Percentiles rank a stretch among this genome's conserved stretches.
Evolutionary conservation across 495 filamentous ascomycete species (phyloP).

Genomic region (Neurospora intermedia): DNA sequence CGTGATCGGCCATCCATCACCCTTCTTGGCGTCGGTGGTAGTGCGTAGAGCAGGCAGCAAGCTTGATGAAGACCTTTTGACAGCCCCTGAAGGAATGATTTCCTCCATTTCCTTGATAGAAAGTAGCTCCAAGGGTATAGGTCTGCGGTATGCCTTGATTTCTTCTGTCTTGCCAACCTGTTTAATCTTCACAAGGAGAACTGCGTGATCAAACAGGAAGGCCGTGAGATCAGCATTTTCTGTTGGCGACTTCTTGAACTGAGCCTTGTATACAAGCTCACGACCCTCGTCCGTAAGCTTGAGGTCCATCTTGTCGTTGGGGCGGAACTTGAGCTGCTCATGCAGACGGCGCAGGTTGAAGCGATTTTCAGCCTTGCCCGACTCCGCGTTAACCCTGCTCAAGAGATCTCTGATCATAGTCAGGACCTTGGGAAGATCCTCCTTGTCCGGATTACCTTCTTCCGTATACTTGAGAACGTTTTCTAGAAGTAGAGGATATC

Average conservation of each 20-base stretch:
- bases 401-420: slow-evolving; percentile 77
- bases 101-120: slow-evolving; percentile 96
- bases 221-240: slow-evolving; percentile 84
- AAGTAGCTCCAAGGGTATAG: slow-evolving; percentile 88
- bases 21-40: slow-evolving; percentile 35
- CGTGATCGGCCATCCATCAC: slow-evolving; percentile 91
- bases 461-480: slow-evolving; percentile 80
- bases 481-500: slow-evolving; percentile 92
- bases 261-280: slow-evolving; percentile 85
- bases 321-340: slow-evolving; percentile 75
- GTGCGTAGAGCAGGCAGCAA: slow-evolving; percentile 64
- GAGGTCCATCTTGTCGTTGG: slow-evolving; percentile 81
- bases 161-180: slow-evolving; percentile 87
- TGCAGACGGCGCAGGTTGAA: slow-evolving; percentile 92
- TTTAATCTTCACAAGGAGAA: slow-evolving; percentile 82
- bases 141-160: slow-evolving; percentile 85
- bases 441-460: slow-evolving; percentile 76
- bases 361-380: slow-evolving; percentile 93
- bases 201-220: slow-evolving; percentile 92
- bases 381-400: slow-evolving; percentile 82
- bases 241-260: slow-evolving; percentile 81
- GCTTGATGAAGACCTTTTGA: slow-evolving; percentile 85
- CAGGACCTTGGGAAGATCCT: slow-evolving; percentile 84
- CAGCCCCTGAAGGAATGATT: slow-evolving; percentile 64
- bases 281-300: slow-evolving; percentile 91